Percentiles rank a stretch among this genome's conserved stretches.
Conservation (phyloP, 176 grass and related monocot genomes). For the Eragrostis nindensis region DNA sequence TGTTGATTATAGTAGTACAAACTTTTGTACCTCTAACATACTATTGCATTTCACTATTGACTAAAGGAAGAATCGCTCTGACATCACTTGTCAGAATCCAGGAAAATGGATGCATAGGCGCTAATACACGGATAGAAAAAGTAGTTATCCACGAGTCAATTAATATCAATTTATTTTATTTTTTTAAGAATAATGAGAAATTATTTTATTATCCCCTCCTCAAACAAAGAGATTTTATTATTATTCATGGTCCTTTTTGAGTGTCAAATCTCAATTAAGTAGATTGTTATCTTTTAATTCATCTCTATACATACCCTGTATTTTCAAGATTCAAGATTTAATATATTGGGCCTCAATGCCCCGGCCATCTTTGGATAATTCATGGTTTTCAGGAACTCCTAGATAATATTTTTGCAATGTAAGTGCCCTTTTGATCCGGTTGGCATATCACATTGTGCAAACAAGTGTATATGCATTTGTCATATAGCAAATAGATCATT, state of each 20-base stretch:
- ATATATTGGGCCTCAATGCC: background rate
- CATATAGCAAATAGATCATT: background rate
- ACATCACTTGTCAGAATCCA: background rate
- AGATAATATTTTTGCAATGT: background rate
- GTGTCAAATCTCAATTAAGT: background rate
- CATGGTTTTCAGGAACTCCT: background rate
- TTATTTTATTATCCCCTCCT: background rate
- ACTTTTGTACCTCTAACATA: background rate
- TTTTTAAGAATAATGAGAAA: background rate
- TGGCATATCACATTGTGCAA: background rate
- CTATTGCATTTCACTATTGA: constrained; percentile 3
- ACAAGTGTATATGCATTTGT: background rate
- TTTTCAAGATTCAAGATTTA: background rate
- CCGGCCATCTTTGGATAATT: background rate
- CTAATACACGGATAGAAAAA: background rate
- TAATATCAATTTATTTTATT: background rate
- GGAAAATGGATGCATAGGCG: background rate
- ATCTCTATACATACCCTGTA: background rate
- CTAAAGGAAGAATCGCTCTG: background rate
- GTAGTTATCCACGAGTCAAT: background rate
- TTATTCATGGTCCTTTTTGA: background rate
- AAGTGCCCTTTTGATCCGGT: background rate
- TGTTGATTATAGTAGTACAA: constrained; percentile 20
- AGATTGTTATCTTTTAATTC: background rate
- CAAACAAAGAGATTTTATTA: background rate